Evolutionary conservation across 2,329 filamentous ascomycete genomes (phyloP).

Genomic region (Aspergillus aculeatinus): DNA sequence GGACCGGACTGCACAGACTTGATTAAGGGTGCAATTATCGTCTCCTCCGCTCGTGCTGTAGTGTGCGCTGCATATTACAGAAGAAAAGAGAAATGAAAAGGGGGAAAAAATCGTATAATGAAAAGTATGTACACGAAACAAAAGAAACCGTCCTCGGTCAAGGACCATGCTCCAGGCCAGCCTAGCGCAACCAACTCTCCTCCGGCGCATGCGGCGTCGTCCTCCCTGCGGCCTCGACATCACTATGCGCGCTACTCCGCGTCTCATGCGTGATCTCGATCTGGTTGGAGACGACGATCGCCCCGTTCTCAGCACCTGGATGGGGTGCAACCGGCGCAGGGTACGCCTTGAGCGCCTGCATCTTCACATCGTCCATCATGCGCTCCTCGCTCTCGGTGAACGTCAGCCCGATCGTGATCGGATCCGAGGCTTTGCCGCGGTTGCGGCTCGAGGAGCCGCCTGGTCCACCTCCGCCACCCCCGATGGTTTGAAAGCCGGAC

Average conservation of each 20-base stretch:
- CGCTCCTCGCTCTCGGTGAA: conserved; percentile 48
- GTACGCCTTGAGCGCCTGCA: conserved; percentile 37
- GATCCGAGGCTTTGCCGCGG: conserved; percentile 34
- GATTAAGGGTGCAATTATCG: background rate
- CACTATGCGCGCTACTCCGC: background rate
- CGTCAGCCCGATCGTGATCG: conserved; percentile 37
- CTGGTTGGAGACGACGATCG: conserved; percentile 46
- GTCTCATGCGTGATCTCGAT: conserved; percentile 37
- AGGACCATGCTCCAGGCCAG: background rate
- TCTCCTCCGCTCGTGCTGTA: background rate
- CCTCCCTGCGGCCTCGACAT: background rate
- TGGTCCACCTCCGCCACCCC: conserved; percentile 25
- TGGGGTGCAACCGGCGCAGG: conserved; percentile 12
- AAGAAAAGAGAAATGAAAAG: background rate
- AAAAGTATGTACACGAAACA: background rate
- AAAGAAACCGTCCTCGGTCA: background rate
- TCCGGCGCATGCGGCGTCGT: background rate
- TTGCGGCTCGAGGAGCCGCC: conserved; percentile 24
- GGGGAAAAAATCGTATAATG: background rate
- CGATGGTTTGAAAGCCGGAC: conserved; percentile 27
- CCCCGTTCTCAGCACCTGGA: conserved; percentile 19
- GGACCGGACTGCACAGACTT: background rate
- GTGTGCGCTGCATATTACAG: background rate
- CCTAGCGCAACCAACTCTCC: background rate
- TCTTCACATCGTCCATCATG: conserved; percentile 47